Evolutionary conservation across 2,329 filamentous ascomycete genomes (phyloP), one percentile per base, ranked within the genome.

Genomic region (Venturia oleaginea): DNA sequence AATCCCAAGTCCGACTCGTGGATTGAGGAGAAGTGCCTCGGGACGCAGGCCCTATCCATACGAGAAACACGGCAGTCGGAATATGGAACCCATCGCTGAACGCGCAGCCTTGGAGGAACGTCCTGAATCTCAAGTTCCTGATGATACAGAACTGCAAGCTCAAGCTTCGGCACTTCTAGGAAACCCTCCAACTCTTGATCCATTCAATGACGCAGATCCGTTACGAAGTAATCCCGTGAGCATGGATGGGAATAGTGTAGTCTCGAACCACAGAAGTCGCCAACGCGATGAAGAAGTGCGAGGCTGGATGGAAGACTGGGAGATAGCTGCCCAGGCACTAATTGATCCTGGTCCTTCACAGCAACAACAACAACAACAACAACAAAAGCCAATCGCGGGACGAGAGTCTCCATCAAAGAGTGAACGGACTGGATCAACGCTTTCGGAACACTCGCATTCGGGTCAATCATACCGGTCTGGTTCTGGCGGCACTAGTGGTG

Each of bases 1-100:
- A 62, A 74, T 79, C 19, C 78, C 79, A 0, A 81, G 78, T 66
- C 79, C 79, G 1, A 81, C 79, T 10, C 71, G 78, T 61, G 79
- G 79, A 0, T 68, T 81, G 24, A 72, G 79, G 54, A 77, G 78
- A 60, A 76, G 73, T 63, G 65, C 77, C 7, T 66, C 70, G 37
- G 70, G 72, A 13, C 72, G 72, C 51, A 75, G 71, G 61, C 70
- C 70, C 34, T 76, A 76, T 62, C 76, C 63, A n/a, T 61, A 64
- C n/a, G 63, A 64, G 37, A 63, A 63, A 48, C 46, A 37, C 22
- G 27, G 22, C 17, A 60, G 27, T 43, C 54, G 51, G 3, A 76
- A 78, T 30, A 87, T 87, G 32, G 84, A 86, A 70, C 83, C 84
- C 0, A 88, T 88, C 57, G 84, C 86, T 43, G 83, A 86, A 70